Conservation (phyloP, 1,284 basidiomycete genomes). For the Tremellales sp. region DNA sequence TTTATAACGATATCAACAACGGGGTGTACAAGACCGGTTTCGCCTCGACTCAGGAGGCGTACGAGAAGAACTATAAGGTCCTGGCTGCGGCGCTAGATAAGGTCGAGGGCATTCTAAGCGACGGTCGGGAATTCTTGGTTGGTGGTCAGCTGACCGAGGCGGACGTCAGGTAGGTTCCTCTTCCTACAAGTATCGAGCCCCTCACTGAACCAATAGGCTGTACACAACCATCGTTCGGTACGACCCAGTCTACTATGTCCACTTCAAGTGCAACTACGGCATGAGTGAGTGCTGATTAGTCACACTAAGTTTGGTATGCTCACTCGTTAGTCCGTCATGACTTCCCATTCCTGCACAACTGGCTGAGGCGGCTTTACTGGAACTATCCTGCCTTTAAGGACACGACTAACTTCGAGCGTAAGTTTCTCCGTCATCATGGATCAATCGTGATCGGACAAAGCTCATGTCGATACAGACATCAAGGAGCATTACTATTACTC, state of each 20-base stretch:
- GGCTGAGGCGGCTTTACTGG: slow-evolving; percentile 91
- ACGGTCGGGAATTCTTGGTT: slow-evolving; percentile 75
- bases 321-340: slow-evolving; percentile 54
- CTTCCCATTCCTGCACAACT: slow-evolving; percentile 74
- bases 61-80: slow-evolving; percentile 66
- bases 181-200: background rate
- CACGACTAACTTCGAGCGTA: slow-evolving; percentile 71
- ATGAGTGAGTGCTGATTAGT: slow-evolving; percentile 46
- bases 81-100: slow-evolving; percentile 76
- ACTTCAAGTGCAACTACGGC: slow-evolving; percentile 92
- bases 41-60: slow-evolving; percentile 74
- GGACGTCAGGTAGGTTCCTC: slow-evolving; percentile 58
- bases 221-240: slow-evolving; percentile 82
- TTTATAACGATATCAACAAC: slow-evolving; percentile 66
- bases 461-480: slow-evolving; percentile 61
- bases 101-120: slow-evolving; percentile 67
- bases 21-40: slow-evolving; percentile 79
- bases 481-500: slow-evolving; percentile 71
- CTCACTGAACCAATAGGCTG: slow-evolving; percentile 53
- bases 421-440: slow-evolving; percentile 17
- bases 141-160: slow-evolving; percentile 83
- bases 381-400: slow-evolving; percentile 80
- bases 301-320: background rate
- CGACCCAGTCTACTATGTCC: slow-evolving; percentile 83
- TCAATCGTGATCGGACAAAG: background rate